Evolutionary conservation across 257 asterid species (phyloP).

Genomic region (Scutellaria barbata): DNA sequence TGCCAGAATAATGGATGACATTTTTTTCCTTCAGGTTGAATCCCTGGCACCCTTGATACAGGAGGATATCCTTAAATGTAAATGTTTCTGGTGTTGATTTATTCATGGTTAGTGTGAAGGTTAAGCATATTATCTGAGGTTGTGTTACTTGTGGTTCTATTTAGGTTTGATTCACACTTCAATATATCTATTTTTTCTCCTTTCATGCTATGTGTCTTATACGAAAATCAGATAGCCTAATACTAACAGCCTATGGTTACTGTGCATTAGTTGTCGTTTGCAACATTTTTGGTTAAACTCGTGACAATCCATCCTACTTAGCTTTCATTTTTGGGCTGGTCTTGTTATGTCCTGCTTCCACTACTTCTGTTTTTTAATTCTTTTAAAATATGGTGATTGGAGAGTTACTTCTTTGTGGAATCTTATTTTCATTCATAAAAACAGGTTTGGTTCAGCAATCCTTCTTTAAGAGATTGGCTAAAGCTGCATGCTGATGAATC

Average conservation of each 20-base stretch:
- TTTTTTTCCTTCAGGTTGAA: constrained; percentile 79
- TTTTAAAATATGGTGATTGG: constrained; percentile 10
- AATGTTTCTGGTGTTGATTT: constrained; percentile 20
- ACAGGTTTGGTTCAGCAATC: constrained; percentile 92
- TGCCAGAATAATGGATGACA: constrained; percentile 78
- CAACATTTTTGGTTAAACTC: constrained; percentile 11
- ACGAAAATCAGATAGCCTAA: background rate
- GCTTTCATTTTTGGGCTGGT: constrained; percentile 4
- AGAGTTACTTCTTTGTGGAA: constrained; percentile 15
- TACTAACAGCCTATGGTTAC: background rate
- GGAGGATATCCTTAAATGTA: constrained; percentile 10
- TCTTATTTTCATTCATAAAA: constrained; percentile 29
- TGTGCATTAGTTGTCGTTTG: background rate
- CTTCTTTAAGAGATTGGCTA: constrained; percentile 88
- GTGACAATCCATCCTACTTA: constrained; percentile 20
- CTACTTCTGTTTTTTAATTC: background rate
- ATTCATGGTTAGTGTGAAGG: background rate
- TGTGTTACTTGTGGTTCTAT: background rate
- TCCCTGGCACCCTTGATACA: constrained; percentile 6
- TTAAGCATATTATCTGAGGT: background rate
- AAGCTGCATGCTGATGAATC: constrained; percentile 69
- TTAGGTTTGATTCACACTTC: constrained; percentile 1
- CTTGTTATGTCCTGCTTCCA: constrained; percentile 18
- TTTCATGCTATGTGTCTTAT: background rate
- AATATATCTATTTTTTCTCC: background rate